Base-by-base conservation (phyloP, 148 eudicot species). In the Nepenthes mirabilis region DNA sequence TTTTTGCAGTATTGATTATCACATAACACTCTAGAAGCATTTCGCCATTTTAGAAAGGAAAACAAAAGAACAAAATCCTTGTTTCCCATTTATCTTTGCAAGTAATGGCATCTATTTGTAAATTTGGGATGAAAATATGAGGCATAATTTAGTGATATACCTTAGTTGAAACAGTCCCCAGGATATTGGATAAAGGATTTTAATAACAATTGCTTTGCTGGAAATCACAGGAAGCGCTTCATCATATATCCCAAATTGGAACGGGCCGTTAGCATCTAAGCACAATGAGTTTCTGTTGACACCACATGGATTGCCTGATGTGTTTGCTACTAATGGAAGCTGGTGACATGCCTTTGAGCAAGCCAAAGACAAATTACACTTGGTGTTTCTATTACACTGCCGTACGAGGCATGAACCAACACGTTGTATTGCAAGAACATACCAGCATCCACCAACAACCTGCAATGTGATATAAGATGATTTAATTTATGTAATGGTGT, bases 371-470 rank as follows among this genome's bases (percentile, higher is more conserved):
- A 79, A 74, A 37, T 64, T 60, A 59, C 97, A 87, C 5, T 62
- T 57, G 6, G 52, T 34, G 13, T 45, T 74, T 32, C 63, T 55
- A 6, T 62, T 61, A 52, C 97, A 91, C 40, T 82, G 96, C 48
- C 85, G 83, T 55, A 75, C 49, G 14, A 91, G 82, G 73, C 97
- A 91, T 23, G 83, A 71, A 0, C 86, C 96, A 2, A 88, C 85
- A 0, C 94, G 78, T 37, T 91, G 93, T 73, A 91, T 91, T 1
- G 94, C 80, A 43, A 91, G 95, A n/a, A 79, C 81, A 35, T 91
- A 91, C 95, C 97, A 91, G 61, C 96, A 91, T 36, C 96, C 97
- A 13, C 97, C 96, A 0, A 93, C 88, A 55, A 81, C 90, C 94
- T 91, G 65, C 34, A 47, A 7, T n/a, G 12, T 47, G 34, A 9